Percentiles rank a stretch among this genome's conserved stretches.
These are phyloP conservation scores for Aspergillus campestris DNA, from an alignment of 495 filamentous ascomycete genomes.

Conservation along the genomic window DNA sequence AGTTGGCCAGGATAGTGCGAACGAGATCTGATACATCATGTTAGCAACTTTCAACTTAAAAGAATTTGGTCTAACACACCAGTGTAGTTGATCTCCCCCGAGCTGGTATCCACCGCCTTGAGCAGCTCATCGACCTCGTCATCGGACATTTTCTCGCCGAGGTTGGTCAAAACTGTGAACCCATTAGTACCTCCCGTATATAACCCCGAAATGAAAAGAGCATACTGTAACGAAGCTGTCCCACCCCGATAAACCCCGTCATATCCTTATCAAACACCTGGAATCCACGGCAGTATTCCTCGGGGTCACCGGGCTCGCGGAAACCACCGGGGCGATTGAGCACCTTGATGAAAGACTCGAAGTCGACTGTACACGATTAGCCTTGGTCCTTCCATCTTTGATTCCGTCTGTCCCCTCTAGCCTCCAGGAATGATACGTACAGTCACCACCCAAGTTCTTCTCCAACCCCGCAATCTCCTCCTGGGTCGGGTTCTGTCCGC, in stretches of 20 bases:
- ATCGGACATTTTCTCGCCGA: constrained; percentile 98
- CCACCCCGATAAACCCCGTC: constrained; percentile 95
- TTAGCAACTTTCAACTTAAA: neutral
- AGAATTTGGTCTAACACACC: constrained; percentile 46
- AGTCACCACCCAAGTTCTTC: constrained; percentile 77
- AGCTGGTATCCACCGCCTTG: constrained; percentile 91
- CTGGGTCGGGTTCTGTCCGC: constrained; percentile 94
- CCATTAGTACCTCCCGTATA: constrained; percentile 1
- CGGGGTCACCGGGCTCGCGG: constrained; percentile 93
- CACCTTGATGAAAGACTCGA: constrained; percentile 89
- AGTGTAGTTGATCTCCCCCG: constrained; percentile 93
- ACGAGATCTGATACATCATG: constrained; percentile 60
- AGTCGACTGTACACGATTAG: constrained; percentile 62
- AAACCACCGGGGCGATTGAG: constrained; percentile 97
- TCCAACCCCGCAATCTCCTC: constrained; percentile 87
- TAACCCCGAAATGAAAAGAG: constrained; percentile 2
- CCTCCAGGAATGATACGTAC: constrained; percentile 44
- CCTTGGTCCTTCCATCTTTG: neutral
- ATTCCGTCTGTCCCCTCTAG: neutral
- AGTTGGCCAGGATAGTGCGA: constrained; percentile 90
- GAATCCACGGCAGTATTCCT: constrained; percentile 96
- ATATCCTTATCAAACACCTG: constrained; percentile 99
- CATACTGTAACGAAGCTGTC: constrained; percentile 83
- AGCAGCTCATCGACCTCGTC: constrained; percentile 97
- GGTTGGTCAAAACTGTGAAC: constrained; percentile 71